Evolutionary conservation across 2,329 filamentous ascomycete species (phyloP).

Genomic region (Amphichorda felina): DNA sequence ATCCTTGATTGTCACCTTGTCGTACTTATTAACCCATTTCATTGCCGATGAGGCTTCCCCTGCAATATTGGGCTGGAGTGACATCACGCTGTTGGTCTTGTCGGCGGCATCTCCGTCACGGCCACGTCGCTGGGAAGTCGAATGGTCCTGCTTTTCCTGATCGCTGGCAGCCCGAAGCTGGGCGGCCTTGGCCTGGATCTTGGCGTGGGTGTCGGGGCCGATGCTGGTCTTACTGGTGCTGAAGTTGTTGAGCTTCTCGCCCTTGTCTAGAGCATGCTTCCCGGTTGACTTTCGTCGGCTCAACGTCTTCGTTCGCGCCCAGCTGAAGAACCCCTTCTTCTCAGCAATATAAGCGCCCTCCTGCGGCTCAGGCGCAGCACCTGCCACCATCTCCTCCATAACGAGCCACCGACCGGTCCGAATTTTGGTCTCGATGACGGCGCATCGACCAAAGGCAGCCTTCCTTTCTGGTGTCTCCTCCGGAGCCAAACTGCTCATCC

Average conservation of each 20-base stretch:
- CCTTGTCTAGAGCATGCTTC: slow-evolving; percentile 32
- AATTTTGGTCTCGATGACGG: slow-evolving; percentile 81
- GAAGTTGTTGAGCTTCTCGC: slow-evolving; percentile 27
- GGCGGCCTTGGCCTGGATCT: slow-evolving; percentile 82
- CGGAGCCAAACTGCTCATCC: slow-evolving; percentile 90
- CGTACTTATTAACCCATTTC: slow-evolving; percentile 95
- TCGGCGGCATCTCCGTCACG: slow-evolving; percentile 47
- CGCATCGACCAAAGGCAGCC: slow-evolving; percentile 86
- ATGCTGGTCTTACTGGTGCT: slow-evolving; percentile 68
- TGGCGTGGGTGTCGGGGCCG: slow-evolving; percentile 82
- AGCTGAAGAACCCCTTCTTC: slow-evolving; percentile 91
- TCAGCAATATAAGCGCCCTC: slow-evolving; percentile 85
- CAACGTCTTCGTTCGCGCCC: slow-evolving; percentile 46
- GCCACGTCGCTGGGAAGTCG: slow-evolving; percentile 31
- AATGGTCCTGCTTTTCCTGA: slow-evolving; percentile 28
- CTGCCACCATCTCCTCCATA: slow-evolving; percentile 92
- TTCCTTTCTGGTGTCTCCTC: slow-evolving; percentile 83
- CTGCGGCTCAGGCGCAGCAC: slow-evolving; percentile 74
- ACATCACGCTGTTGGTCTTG: slow-evolving; percentile 86
- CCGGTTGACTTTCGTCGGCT: slow-evolving; percentile 60
- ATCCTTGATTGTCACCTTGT: slow-evolving; percentile 75
- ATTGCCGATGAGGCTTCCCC: slow-evolving; percentile 85
- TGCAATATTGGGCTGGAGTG: slow-evolving; percentile 72
- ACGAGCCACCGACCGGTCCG: slow-evolving; percentile 78
- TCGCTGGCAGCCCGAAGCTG: slow-evolving; percentile 65